Conservation (phyloP, 2,329 filamentous ascomycete species). For the Alternaria brassicicola region DNA sequence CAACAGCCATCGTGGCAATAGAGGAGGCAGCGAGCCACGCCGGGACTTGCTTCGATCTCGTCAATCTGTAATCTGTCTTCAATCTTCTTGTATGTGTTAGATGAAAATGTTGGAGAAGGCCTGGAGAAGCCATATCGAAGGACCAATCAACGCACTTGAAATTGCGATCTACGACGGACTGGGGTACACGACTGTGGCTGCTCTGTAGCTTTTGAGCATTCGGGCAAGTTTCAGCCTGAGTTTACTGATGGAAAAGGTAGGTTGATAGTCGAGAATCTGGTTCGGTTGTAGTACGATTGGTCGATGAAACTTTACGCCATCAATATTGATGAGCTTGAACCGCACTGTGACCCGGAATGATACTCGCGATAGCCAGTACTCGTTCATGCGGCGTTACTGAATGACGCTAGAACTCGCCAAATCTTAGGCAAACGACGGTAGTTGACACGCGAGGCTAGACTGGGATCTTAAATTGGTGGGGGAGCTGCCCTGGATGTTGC, state of each 20-base stretch:
- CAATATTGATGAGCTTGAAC: constrained; percentile 31
- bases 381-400: constrained; percentile 15
- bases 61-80: constrained; percentile 24
- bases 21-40: constrained; percentile 16
- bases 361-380: constrained; percentile 17
- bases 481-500: constrained; percentile 11
- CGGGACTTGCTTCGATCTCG: constrained; percentile 17
- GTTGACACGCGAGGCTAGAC: constrained; percentile 18
- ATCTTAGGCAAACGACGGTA: constrained; percentile 18
- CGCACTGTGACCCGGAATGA: constrained; percentile 28
- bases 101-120: constrained; percentile 31
- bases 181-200: constrained; percentile 18
- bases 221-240: constrained; percentile 35
- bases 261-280: constrained; percentile 26
- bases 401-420: constrained; percentile 4
- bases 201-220: constrained; percentile 20
- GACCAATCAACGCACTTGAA: constrained; percentile 28
- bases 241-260: constrained; percentile 16
- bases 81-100: constrained; percentile 33
- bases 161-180: constrained; percentile 29
- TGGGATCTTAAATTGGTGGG: constrained; percentile 9
- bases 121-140: constrained; percentile 19
- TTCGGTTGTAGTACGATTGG: constrained; percentile 17
- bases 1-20: constrained; percentile 17
- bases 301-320: constrained; percentile 23